These are phyloP conservation scores for Chlamydomonas sp. DNA, from an alignment of 139 green algal species.

Conservation along the genomic window DNA sequence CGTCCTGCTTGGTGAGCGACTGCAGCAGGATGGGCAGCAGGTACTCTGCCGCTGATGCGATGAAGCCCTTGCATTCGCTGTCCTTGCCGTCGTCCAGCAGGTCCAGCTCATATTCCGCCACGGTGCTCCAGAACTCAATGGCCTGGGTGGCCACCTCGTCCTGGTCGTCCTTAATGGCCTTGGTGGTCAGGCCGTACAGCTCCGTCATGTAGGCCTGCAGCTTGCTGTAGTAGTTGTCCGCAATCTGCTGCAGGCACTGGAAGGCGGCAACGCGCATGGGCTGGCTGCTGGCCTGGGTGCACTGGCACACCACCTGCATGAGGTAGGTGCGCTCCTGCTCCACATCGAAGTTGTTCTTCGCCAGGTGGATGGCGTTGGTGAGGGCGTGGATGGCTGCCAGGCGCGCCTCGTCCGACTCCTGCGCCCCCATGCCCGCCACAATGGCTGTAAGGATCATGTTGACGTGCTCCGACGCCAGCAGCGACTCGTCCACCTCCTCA, in stretches of 20 bases:
- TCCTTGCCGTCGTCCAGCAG: slow-evolving; percentile 72
- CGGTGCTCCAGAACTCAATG: slow-evolving; percentile 95
- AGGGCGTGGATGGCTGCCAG: slow-evolving; percentile 92
- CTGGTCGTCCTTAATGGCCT: slow-evolving; percentile 86
- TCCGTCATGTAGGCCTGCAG: slow-evolving; percentile 95
- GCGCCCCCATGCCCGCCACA: slow-evolving; percentile 88
- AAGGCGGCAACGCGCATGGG: slow-evolving; percentile 87
- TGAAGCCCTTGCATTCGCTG: slow-evolving; percentile 84
- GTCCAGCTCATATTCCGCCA: slow-evolving; percentile 68
- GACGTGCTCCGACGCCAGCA: slow-evolving; percentile 87
- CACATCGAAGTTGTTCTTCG: slow-evolving; percentile 94
- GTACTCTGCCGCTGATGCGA: slow-evolving; percentile 79
- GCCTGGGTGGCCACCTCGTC: slow-evolving; percentile 94
- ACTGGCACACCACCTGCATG: slow-evolving; percentile 95
- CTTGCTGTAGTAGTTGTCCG: slow-evolving; percentile 92
- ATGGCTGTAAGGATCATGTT: slow-evolving; percentile 97
- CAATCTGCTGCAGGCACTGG: slow-evolving; percentile 94
- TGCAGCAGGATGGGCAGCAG: slow-evolving; percentile 94
- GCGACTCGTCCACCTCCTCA: slow-evolving; percentile 93
- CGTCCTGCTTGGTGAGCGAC: slow-evolving; percentile 97
- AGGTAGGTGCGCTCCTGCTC: slow-evolving; percentile 95
- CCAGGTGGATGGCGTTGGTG: slow-evolving; percentile 96
- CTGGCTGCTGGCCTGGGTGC: slow-evolving; percentile 73
- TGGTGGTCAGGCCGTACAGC: slow-evolving; percentile 93
- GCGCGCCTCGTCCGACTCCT: slow-evolving; percentile 86